Percentiles rank a stretch among this genome's conserved stretches.
These are phyloP conservation scores for Agaricus subrufescens DNA, from an alignment of 768 basidiomycete genomes.

Conservation along the genomic window DNA sequence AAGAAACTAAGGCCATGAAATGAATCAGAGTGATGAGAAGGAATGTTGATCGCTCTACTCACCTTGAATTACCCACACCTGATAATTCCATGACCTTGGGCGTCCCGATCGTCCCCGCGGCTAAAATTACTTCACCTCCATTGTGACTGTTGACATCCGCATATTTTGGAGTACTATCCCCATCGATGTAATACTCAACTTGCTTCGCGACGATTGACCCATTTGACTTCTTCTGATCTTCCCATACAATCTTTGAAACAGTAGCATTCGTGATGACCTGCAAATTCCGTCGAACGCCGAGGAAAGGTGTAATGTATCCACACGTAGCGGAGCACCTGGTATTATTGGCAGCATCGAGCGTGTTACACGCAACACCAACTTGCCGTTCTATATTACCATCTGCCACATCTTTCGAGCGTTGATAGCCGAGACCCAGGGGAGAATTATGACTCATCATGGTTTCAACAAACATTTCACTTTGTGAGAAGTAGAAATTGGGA, in stretches of 20 bases:
- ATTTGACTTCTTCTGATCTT: constrained; percentile 20
- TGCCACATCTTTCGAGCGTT: constrained; percentile 19
- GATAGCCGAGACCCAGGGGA: constrained; percentile 15
- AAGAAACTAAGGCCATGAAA: constrained; percentile 26
- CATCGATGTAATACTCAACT: constrained; percentile 36
- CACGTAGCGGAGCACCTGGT: constrained; percentile 27
- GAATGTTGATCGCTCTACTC: background rate
- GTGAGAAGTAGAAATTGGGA: constrained; percentile 26
- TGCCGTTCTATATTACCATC: constrained; percentile 21
- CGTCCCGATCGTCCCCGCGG: constrained; percentile 41
- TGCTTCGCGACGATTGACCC: constrained; percentile 35
- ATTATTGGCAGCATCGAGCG: constrained; percentile 25
- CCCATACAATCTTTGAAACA: constrained; percentile 47
- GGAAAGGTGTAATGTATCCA: constrained; percentile 26
- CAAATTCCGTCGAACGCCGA: constrained; percentile 36
- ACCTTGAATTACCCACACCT: constrained; percentile 29
- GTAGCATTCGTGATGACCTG: constrained; percentile 51
- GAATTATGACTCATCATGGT: constrained; percentile 6
- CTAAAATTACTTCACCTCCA: constrained; percentile 49
- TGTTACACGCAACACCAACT: constrained; percentile 25
- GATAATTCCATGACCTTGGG: constrained; percentile 26
- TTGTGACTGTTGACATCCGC: constrained; percentile 32
- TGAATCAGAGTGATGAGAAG: background rate
- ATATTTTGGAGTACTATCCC: constrained; percentile 13
- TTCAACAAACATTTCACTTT: constrained; percentile 23